These are phyloP conservation scores for Vitis hybrid DNA, from an alignment of 177 flowering plant species.

Conservation along the genomic window DNA sequence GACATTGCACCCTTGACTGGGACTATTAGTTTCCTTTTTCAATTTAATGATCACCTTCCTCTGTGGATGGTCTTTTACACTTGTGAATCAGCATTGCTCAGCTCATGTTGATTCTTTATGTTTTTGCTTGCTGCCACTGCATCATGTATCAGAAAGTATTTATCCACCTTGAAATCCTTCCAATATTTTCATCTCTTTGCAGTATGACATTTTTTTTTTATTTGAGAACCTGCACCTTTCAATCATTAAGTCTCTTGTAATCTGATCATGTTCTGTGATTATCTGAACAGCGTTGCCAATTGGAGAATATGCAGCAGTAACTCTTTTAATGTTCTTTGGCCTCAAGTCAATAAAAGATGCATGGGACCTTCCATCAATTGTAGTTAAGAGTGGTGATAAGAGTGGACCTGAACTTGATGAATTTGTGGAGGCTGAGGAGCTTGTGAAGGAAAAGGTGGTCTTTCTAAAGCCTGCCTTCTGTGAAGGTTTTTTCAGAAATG, in stretches of 20 bases:
- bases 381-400: constrained; percentile 38
- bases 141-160: no score
- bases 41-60: no score
- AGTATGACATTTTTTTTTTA: background rate
- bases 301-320: constrained; percentile 95
- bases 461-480: no score
- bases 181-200: no score
- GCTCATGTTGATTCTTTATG: no score
- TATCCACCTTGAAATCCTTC: no score
- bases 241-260: background rate
- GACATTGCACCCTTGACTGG: no score
- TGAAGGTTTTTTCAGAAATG: background rate
- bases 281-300: constrained; percentile 80
- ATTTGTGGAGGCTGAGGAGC: constrained; percentile 93
- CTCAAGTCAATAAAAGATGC: constrained; percentile 92
- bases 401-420: constrained; percentile 73
- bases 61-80: no score
- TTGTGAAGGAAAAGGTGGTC: constrained; percentile 88
- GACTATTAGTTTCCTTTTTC: no score
- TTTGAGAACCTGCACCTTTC: background rate
- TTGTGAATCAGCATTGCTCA: no score
- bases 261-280: constrained; percentile 10
- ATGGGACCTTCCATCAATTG: constrained; percentile 85
- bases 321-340: constrained; percentile 91
- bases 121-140: no score